phyloP scores from a whole-genome alignment of 1,284 basidiomycete genomes.

The Puccinia novopanici region DNA sequence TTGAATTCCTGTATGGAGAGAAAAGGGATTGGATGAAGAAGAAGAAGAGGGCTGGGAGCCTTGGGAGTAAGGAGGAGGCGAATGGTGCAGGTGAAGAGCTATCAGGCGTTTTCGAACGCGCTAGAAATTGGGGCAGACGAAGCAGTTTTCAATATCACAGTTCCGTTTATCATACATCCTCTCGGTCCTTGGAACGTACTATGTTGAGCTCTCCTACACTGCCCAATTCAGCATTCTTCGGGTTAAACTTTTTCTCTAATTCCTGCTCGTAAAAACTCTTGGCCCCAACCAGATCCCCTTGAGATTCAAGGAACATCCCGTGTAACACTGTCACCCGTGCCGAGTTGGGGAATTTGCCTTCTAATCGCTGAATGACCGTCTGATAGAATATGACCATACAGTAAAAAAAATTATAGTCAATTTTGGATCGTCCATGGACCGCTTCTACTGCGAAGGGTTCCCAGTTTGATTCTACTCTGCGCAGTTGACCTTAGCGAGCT shows the following conservation, averaged over 20 bases:
- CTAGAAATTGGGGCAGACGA: slow-evolving; percentile 60
- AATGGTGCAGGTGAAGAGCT: slow-evolving; percentile 63
- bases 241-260: slow-evolving; percentile 63
- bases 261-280: slow-evolving; percentile 71
- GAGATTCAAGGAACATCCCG: slow-evolving; percentile 81
- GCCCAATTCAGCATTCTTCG: slow-evolving; percentile 25
- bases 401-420: neutral
- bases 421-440: neutral
- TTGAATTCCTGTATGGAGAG: slow-evolving; percentile 67
- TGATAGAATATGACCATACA: slow-evolving; percentile 57
- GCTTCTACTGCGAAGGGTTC: neutral
- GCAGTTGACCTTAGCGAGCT: slow-evolving; percentile 73
- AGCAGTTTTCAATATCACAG: neutral
- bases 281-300: slow-evolving; percentile 62
- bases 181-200: slow-evolving; percentile 62
- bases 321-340: slow-evolving; percentile 79
- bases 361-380: slow-evolving; percentile 71
- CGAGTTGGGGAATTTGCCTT: slow-evolving; percentile 74
- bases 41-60: slow-evolving; percentile 61
- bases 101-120: slow-evolving; percentile 81
- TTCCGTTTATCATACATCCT: neutral
- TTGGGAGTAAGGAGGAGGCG: slow-evolving; percentile 61
- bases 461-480: slow-evolving; percentile 57
- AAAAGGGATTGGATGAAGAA: slow-evolving; percentile 49
- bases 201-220: slow-evolving; percentile 69